Evolutionary conservation across 441 rosid species (phyloP).

Genomic region (Pelargonium citronellum): DNA sequence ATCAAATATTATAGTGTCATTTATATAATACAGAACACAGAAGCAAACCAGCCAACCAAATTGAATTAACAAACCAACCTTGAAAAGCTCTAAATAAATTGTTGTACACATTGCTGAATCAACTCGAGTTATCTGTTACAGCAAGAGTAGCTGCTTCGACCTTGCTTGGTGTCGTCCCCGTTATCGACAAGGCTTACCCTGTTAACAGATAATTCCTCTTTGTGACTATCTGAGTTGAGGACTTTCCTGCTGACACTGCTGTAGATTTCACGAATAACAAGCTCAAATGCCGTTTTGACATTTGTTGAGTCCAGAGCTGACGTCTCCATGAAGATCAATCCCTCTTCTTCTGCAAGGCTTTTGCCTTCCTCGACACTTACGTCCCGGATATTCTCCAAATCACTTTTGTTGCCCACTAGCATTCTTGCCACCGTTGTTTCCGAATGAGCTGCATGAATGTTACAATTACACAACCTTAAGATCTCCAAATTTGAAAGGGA

Average conservation of each 20-base stretch:
- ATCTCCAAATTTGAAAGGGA: no score
- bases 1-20: slow-evolving; percentile 19
- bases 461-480: slow-evolving; percentile 13
- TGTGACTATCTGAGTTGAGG: slow-evolving; percentile 76
- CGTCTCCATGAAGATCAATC: slow-evolving; percentile 86
- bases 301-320: slow-evolving; percentile 79
- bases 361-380: slow-evolving; percentile 68
- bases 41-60: slow-evolving; percentile 26
- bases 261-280: slow-evolving; percentile 73
- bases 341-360: slow-evolving; percentile 70
- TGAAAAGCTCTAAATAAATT: slow-evolving; percentile 11
- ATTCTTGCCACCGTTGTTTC: slow-evolving; percentile 64
- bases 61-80: slow-evolving; percentile 23
- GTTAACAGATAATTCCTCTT: slow-evolving; percentile 60
- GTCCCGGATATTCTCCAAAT: slow-evolving; percentile 68
- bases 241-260: slow-evolving; percentile 64
- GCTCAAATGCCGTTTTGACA: slow-evolving; percentile 87
- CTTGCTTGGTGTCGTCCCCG: slow-evolving; percentile 26
- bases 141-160: slow-evolving; percentile 36
- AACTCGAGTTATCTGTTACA: slow-evolving; percentile 22
- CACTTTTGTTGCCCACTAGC: slow-evolving; percentile 93
- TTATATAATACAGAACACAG: slow-evolving; percentile 20
- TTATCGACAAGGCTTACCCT: slow-evolving; percentile 57
- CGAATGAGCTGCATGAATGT: slow-evolving; percentile 54
- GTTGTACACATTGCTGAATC: slow-evolving; percentile 15